Evolutionary conservation across 2,329 filamentous ascomycete genomes (phyloP), one percentile per base, ranked within the genome.

Genomic region (Venturia asperata): DNA sequence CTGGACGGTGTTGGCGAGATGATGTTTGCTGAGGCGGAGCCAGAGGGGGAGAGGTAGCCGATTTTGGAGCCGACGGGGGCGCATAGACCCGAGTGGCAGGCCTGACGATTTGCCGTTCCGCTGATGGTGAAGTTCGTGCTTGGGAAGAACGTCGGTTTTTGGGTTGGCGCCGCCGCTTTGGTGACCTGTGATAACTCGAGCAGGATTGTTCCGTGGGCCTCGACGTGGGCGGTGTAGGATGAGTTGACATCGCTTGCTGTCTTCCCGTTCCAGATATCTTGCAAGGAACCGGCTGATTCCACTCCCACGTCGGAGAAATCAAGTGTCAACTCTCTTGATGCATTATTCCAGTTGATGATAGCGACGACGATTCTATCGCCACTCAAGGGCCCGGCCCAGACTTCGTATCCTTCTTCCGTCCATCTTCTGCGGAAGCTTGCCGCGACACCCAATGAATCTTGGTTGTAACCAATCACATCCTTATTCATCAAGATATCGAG

Each of bases 401-500:
- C 15, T 39, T 61, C 34, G n/a, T 61, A 61, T 15, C 24, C 47
- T 39, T 61, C 56, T 27, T 61, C 56, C 1, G 34, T 61, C 34
- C 34, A 42, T 42, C 39, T 42, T 21, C 34, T 39, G n/a, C 39
- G 34, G 21, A 39, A 61, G 17, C 34, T 39, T 27, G 39, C 56
- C n/a, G 56, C 56, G 19, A 39, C 19, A 61, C 56, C 76, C 5
- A 79, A 67, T 75, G 7, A 78, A 67, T 82, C 80, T 67, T 82
- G 80, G 66, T 75, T 79, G 65, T 82, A 71, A 19, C 80, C 79
- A 45, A 82, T 72, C 65, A 81, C 75, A 49, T 79, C 80, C 0
- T 79, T 77, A 67, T 82, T 80, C 61, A 75, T 75, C 68, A 77
- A 73, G 68, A 82, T 81, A 66, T 76, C 76, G 41, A 80, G 75